These are phyloP conservation scores for Fusarium staphyleae DNA, from an alignment of 2,329 filamentous ascomycete genomes.

Conservation along the genomic window DNA sequence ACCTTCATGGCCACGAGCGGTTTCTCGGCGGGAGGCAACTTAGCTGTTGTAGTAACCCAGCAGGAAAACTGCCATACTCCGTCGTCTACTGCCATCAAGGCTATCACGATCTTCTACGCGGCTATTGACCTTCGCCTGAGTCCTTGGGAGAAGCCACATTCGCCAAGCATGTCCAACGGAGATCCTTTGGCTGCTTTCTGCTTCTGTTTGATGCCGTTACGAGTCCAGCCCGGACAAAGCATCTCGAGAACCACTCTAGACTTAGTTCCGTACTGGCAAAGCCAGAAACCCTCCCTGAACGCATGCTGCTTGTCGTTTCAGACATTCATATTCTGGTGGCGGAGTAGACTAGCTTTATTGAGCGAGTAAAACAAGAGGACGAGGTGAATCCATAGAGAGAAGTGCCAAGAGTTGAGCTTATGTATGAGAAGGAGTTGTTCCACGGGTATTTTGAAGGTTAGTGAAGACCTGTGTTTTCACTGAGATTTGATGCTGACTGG, in stretches of 20 bases:
- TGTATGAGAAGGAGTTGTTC: constrained; percentile 37
- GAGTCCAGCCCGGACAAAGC: constrained; percentile 38
- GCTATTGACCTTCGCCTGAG: constrained; percentile 49
- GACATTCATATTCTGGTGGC: constrained; percentile 51
- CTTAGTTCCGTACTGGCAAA: constrained; percentile 49
- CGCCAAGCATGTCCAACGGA: constrained; percentile 41
- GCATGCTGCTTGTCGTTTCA: constrained; percentile 51
- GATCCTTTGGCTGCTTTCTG: constrained; percentile 50
- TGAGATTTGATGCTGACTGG: neutral
- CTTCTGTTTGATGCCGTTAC: constrained; percentile 55
- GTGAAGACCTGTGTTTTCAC: neutral
- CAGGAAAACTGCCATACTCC: constrained; percentile 33
- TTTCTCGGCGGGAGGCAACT: constrained; percentile 53
- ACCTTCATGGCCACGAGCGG: constrained; percentile 53
- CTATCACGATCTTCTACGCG: constrained; percentile 50
- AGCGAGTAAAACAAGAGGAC: constrained; percentile 43
- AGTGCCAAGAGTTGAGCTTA: constrained; percentile 31
- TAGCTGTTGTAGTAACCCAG: constrained; percentile 49
- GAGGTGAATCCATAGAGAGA: constrained; percentile 3
- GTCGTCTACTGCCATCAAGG: constrained; percentile 45
- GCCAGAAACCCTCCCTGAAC: constrained; percentile 45
- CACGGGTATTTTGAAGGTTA: constrained; percentile 43
- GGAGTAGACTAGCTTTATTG: constrained; percentile 50
- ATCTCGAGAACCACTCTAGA: constrained; percentile 45
- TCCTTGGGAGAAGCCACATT: constrained; percentile 51